Base-by-base conservation (phyloP, 2,329 filamentous ascomycete genomes). In the Xylariaceae sp. region DNA sequence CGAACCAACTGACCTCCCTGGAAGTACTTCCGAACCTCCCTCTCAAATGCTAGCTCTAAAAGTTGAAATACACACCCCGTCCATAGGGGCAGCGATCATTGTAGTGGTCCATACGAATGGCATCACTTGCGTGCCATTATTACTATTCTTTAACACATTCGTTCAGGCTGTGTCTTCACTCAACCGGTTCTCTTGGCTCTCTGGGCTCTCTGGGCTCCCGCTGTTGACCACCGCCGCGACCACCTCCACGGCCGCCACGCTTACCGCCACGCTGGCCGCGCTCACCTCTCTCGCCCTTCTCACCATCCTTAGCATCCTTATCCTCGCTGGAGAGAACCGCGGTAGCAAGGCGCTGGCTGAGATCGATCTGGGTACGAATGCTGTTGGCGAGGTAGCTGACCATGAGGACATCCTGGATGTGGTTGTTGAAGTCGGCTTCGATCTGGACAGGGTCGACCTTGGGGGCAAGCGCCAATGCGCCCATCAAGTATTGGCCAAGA, bases 361-460 rank as follows among this genome's bases (percentile, higher is more conserved):
- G 86, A 73, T 97, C 94, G 80, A 99, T 97, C 81, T 99, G 94
- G 68, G 93, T 97, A 76, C 93, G 91, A 78, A 97, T 96, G 67
- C 92, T 97, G 83, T 97, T 99, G 75, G 94, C 92, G 66, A 99
- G 84, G 81, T 99, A 99, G 67, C 92, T 96, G 70, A 99, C 92
- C 76, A 97, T 92, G 67, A 99, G 87, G 62, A 99, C 92, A 75
- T 99, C 94, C 80, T 99, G 94, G 76, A 99, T 92, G 80, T 99
- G 94, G 82, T 96, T 96, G 86, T 99, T 99, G 85, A 99, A 99
- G 81, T 97, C 92, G 73, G 88, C 84, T 82, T 99, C 94, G 73
- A 99, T 92, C 74, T 95, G 89, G 63, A 86, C 83, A 44, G 88
- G 81, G 71, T 96, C 90, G 62, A 97, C 94, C 83, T 97, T 99